Evolutionary conservation across 371 early-diverging fungal species (phyloP).

Genomic region (Mortierella polycephala): DNA sequence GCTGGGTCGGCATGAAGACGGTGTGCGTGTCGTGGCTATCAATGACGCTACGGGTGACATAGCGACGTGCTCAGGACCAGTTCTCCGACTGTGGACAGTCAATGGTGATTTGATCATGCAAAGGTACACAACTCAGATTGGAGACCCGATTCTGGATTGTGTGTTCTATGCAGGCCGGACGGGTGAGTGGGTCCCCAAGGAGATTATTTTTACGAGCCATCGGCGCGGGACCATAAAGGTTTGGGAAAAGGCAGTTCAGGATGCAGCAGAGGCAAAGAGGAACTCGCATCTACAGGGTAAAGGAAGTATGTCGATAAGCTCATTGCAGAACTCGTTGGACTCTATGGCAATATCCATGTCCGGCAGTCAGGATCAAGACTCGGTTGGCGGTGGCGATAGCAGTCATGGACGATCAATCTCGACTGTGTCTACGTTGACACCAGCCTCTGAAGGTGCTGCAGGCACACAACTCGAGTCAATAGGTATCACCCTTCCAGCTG

Average conservation of each 20-base stretch:
- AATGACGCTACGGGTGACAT: conserved; percentile 82
- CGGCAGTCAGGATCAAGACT: background rate
- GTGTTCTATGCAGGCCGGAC: conserved; percentile 65
- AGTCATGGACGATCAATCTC: background rate
- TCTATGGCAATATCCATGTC: conserved; percentile 10
- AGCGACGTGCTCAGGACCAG: conserved; percentile 70
- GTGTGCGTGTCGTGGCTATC: conserved; percentile 66
- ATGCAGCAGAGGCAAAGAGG: conserved; percentile 20
- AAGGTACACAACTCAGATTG: conserved; percentile 64
- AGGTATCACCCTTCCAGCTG: background rate
- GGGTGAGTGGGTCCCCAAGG: conserved; percentile 41
- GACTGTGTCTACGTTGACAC: background rate
- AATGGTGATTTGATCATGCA: conserved; percentile 77
- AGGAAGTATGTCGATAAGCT: conserved; percentile 21
- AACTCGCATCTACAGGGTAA: conserved; percentile 16
- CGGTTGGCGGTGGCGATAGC: background rate
- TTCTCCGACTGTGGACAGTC: conserved; percentile 73
- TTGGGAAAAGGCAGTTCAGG: conserved; percentile 57
- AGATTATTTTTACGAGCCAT: conserved; percentile 47
- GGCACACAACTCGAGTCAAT: background rate
- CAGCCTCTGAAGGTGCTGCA: background rate
- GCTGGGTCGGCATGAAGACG: conserved; percentile 66
- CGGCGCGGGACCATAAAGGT: conserved; percentile 39
- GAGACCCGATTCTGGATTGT: conserved; percentile 69
- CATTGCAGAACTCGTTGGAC: conserved; percentile 34